Conservation (phyloP, 495 filamentous ascomycete genomes). For the Aspergillus steynii region DNA sequence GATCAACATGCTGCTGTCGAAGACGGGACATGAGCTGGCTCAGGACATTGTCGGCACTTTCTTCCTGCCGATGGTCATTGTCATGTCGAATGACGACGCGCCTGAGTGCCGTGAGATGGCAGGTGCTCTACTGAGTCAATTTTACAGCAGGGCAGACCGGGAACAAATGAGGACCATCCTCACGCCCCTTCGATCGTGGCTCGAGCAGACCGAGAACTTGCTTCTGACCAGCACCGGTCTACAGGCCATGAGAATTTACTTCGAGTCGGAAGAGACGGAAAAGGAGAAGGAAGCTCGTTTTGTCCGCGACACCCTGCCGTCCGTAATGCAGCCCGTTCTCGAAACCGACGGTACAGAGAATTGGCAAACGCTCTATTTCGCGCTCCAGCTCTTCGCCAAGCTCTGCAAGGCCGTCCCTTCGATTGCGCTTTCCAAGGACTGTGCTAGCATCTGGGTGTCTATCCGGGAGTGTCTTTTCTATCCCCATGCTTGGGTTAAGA, state of each 20-base stretch:
- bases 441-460: slow-evolving; percentile 62
- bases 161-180: slow-evolving; percentile 70
- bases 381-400: slow-evolving; percentile 67
- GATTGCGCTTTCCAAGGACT: slow-evolving; percentile 56
- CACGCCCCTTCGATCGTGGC: slow-evolving; percentile 70
- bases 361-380: slow-evolving; percentile 77
- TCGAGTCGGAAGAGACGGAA: slow-evolving; percentile 64
- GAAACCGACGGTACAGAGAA: slow-evolving; percentile 54
- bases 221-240: slow-evolving; percentile 70
- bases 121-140: slow-evolving; percentile 71
- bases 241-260: slow-evolving; percentile 79
- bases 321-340: slow-evolving; percentile 51
- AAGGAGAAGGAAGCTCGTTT: slow-evolving; percentile 62
- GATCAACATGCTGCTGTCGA: slow-evolving; percentile 77
- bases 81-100: slow-evolving; percentile 84
- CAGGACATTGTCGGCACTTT: slow-evolving; percentile 79
- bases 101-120: slow-evolving; percentile 83
- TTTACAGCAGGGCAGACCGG: slow-evolving; percentile 76
- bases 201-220: slow-evolving; percentile 67
- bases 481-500: slow-evolving; percentile 73
- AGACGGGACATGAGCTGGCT: slow-evolving; percentile 74
- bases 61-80: slow-evolving; percentile 83
- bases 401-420: slow-evolving; percentile 66
- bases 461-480: slow-evolving; percentile 69
- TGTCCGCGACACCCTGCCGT: slow-evolving; percentile 42